phyloP scores from a whole-genome alignment of 2,329 filamentous ascomycete species.

The Calonectria fujianensis region DNA sequence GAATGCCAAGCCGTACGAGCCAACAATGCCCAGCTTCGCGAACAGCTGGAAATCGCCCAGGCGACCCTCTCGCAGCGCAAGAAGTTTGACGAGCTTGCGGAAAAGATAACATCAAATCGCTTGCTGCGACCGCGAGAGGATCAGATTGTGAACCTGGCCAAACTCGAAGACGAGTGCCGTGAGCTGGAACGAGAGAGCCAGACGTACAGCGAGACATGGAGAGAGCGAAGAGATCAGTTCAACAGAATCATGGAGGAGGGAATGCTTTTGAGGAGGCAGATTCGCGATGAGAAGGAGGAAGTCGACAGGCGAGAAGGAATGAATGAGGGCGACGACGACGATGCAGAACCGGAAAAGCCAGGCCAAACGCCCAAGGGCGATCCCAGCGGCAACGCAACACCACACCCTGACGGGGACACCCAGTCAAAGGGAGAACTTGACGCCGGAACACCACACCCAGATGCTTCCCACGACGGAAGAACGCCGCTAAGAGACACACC shows the following conservation, averaged over 20 bases:
- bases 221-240: constrained; percentile 90
- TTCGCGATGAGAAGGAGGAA: constrained; percentile 96
- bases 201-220: constrained; percentile 88
- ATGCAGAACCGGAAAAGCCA: constrained; percentile 67
- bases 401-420: constrained; percentile 66
- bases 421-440: constrained; percentile 56
- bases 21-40: constrained; percentile 82
- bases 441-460: constrained; percentile 53
- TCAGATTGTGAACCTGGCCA: constrained; percentile 84
- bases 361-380: constrained; percentile 72
- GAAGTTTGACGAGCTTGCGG: constrained; percentile 90
- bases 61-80: constrained; percentile 86
- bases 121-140: constrained; percentile 89
- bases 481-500: constrained; percentile 60
- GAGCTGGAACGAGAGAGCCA: constrained; percentile 90
- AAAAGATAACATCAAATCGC: constrained; percentile 88
- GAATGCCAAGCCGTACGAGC: constrained; percentile 87
- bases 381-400: constrained; percentile 71
- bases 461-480: constrained; percentile 54
- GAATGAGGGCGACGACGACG: constrained; percentile 80
- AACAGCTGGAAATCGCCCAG: constrained; percentile 85
- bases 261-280: constrained; percentile 88
- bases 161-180: constrained; percentile 90
- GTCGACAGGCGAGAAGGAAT: constrained; percentile 91
- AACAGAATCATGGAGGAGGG: constrained; percentile 92